These are phyloP conservation scores for Candida railenensis DNA, from an alignment of 805 yeast species.

Conservation along the genomic window DNA sequence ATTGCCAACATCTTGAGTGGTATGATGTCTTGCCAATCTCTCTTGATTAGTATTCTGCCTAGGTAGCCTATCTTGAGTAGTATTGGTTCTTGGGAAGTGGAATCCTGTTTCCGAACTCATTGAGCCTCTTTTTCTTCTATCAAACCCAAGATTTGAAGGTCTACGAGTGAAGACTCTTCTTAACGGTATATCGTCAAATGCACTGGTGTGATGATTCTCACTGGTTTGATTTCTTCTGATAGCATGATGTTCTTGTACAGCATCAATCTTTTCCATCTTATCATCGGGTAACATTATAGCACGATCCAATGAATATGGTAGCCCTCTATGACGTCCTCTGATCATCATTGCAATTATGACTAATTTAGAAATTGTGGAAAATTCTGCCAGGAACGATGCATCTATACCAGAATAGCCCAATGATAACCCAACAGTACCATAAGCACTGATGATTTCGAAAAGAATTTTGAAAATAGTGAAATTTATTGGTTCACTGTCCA, in stretches of 20 bases:
- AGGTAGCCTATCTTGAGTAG: not conserved
- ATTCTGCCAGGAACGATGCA: slow-evolving; percentile 73
- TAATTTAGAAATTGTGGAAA: slow-evolving; percentile 71
- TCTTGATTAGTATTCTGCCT: not conserved
- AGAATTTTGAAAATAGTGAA: slow-evolving; percentile 71
- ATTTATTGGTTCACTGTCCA: slow-evolving; percentile 41
- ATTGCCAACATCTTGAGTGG: not conserved
- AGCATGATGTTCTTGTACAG: slow-evolving; percentile 54
- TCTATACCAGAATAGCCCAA: slow-evolving; percentile 71
- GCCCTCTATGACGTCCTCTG: slow-evolving; percentile 94
- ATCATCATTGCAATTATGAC: slow-evolving; percentile 87
- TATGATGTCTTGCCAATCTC: not conserved
- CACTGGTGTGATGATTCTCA: slow-evolving; percentile 1
- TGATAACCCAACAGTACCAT: slow-evolving; percentile 94
- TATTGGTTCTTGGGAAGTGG: not conserved
- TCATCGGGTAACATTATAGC: slow-evolving; percentile 86
- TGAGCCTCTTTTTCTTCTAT: not conserved
- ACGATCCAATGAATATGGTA: slow-evolving; percentile 90
- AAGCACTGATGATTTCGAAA: slow-evolving; percentile 91
- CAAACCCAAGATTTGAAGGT: not conserved
- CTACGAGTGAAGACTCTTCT: slow-evolving; percentile 3
- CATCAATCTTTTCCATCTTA: slow-evolving; percentile 60
- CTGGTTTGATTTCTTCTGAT: slow-evolving; percentile 19
- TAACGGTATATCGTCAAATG: slow-evolving; percentile 2
- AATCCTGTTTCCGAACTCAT: not conserved